phyloP scores from a whole-genome alignment of 2,329 filamentous ascomycete genomes.

The Gnomoniopsis smithogilvyi region DNA sequence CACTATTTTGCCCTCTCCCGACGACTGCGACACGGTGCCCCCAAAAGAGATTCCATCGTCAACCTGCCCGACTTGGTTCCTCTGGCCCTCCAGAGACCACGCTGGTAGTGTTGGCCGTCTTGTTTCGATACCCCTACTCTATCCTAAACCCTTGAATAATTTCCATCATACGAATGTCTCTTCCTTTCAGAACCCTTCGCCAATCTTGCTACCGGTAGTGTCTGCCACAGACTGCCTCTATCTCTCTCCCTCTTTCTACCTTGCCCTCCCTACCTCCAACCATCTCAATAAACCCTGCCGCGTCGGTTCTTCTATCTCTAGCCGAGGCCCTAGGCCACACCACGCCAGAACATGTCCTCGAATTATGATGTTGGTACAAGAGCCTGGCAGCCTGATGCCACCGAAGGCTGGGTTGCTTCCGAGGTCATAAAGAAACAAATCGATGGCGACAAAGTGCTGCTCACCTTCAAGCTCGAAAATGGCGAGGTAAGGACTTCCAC shows the following conservation, averaged over 20 bases:
- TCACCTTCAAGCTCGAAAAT: slow-evolving; percentile 88
- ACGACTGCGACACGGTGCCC: not conserved
- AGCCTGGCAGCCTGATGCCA: slow-evolving; percentile 96
- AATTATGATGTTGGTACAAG: slow-evolving; percentile 94
- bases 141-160: slow-evolving; percentile 4
- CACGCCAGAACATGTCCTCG: slow-evolving; percentile 72
- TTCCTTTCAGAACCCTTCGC: slow-evolving; percentile 14
- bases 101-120: slow-evolving; percentile 1
- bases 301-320: not conserved
- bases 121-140: slow-evolving; percentile 11
- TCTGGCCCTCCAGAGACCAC: slow-evolving; percentile 7
- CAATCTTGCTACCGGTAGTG: slow-evolving; percentile 20
- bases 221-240: slow-evolving; percentile 15
- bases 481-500: slow-evolving; percentile 67
- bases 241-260: not conserved
- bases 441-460: slow-evolving; percentile 79
- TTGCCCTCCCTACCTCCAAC: slow-evolving; percentile 5
- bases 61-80: not conserved
- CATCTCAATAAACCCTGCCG: slow-evolving; percentile 8
- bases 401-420: slow-evolving; percentile 96
- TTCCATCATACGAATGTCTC: slow-evolving; percentile 17
- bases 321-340: slow-evolving; percentile 8
- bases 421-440: slow-evolving; percentile 85
- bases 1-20: not conserved
- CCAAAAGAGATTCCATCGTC: not conserved